Percentiles rank a stretch among this genome's conserved stretches.
These are phyloP conservation scores for Aspergillus tamarii DNA, from an alignment of 2,329 filamentous ascomycete species.

Conservation along the genomic window DNA sequence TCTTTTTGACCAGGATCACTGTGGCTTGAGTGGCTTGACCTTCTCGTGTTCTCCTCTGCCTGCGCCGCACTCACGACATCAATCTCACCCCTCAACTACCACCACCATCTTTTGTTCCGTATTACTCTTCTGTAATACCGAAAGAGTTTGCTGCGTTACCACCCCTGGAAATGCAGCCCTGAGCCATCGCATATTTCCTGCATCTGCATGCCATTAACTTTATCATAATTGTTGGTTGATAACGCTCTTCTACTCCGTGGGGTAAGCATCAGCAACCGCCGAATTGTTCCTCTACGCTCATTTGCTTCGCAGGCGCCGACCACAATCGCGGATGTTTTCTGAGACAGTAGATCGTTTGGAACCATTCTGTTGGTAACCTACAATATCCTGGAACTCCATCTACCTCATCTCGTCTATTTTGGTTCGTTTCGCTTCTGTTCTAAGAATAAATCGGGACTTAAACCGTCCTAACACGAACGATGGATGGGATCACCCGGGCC, in stretches of 20 bases:
- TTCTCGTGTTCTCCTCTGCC: constrained; percentile 17
- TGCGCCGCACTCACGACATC: constrained; percentile 14
- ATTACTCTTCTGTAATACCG: background rate
- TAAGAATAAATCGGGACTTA: constrained; percentile 17
- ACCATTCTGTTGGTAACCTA: constrained; percentile 22
- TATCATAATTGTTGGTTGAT: constrained; percentile 2
- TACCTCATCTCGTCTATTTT: constrained; percentile 11
- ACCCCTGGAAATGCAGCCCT: background rate
- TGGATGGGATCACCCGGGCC: constrained; percentile 9
- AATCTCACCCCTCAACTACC: constrained; percentile 1
- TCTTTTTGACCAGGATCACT: background rate
- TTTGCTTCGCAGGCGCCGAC: constrained; percentile 20
- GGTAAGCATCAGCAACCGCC: constrained; percentile 9
- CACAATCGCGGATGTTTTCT: constrained; percentile 9
- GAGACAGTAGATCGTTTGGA: constrained; percentile 16
- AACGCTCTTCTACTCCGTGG: background rate
- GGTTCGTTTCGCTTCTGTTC: constrained; percentile 9
- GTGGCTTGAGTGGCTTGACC: constrained; percentile 20
- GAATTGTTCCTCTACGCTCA: constrained; percentile 2
- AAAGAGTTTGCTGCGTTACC: background rate
- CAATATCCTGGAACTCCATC: background rate
- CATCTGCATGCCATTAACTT: constrained; percentile 4
- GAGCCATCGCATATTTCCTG: background rate
- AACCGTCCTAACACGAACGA: constrained; percentile 5
- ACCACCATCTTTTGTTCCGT: background rate